Base-by-base conservation (phyloP, 2,329 filamentous ascomycete species). In the Sporothrix pallida region DNA sequence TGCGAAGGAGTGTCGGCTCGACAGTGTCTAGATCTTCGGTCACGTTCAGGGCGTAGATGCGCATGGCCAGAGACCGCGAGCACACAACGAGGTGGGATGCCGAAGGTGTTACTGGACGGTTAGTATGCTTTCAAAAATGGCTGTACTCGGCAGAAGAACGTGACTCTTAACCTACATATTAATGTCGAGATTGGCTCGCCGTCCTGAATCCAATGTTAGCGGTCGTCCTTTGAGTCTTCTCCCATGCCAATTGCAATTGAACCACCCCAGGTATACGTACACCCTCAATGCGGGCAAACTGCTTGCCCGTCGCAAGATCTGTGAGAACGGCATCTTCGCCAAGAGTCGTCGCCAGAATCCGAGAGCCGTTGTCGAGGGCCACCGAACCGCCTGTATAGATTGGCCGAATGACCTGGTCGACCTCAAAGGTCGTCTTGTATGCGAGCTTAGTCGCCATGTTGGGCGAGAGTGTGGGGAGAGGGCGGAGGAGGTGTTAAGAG, bases 51-150 rank as follows among this genome's bases (percentile, higher is more conserved):
- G 91, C 84, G 83, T 93, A 98, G 77, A 98, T 94, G 80, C 93
- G 92, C 94, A 98, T 97, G 7, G 94, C 95, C 72, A 98, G 87
- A n/a, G 95, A 98, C 77, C 95, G 91, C 20, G 96, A 99, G 84
- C 95, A 98, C 77, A 97, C 85, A 76, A 97, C 90, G 72, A 98
- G 88, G 82, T 98, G 94, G 37, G 93, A 94, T 9, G 91, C 94
- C 75, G 93, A 93, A 0, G 95, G 94, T 0, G 95, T 97, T 77
- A 99, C 92, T 94, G 77, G 76, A 76, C 23, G 9, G 54, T 70
- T 13, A 73, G 72, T 12, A 46, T 9, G 56, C 37, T 8, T 2
- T 9, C 23, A 12, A 10, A n/a, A 3, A 17, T n/a, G 37, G 13
- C 3, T 4, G 52, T n/a, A 54, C 2, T 8, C 4, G 6, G 46